These are phyloP conservation scores for Tritrichomonas musculus DNA, from an alignment of 208 protist species.

Conservation along the genomic window DNA sequence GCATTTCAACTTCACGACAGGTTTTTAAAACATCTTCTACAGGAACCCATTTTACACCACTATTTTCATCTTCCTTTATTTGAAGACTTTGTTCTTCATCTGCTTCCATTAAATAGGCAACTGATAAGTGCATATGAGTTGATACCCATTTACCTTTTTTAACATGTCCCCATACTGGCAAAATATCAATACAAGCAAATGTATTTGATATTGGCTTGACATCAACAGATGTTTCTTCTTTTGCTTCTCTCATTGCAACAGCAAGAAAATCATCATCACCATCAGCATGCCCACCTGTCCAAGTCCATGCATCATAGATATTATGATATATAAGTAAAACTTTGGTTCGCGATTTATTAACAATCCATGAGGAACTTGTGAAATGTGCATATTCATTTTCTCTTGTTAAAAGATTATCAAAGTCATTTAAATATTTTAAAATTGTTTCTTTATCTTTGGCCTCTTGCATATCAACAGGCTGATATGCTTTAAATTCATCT, in stretches of 20 bases:
- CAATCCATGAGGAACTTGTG: not conserved
- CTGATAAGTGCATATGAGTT: not conserved
- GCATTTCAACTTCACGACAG: not conserved
- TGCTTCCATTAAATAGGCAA: not conserved
- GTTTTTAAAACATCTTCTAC: not conserved
- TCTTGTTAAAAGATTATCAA: not conserved
- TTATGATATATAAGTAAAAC: not conserved
- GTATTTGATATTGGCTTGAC: not conserved
- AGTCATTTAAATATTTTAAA: not conserved
- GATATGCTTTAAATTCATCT: not conserved
- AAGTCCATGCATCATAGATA: slow-evolving; percentile 12
- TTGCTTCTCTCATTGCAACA: not conserved
- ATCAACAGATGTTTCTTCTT: not conserved
- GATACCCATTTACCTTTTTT: slow-evolving; percentile 20
- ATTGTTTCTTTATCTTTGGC: not conserved
- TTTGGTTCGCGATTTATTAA: not conserved
- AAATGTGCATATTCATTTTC: not conserved
- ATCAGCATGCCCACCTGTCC: slow-evolving; percentile 12
- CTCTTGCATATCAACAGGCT: not conserved
- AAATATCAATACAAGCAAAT: not conserved
- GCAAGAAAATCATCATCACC: slow-evolving; percentile 9
- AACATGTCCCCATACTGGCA: slow-evolving; percentile 18
- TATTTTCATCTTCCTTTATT: slow-evolving; percentile 17
- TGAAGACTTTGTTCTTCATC: not conserved
- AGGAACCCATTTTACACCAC: slow-evolving; percentile 3